These are phyloP conservation scores for Chaetomium sp. DNA, from an alignment of 2,329 filamentous ascomycete genomes.

Conservation along the genomic window DNA sequence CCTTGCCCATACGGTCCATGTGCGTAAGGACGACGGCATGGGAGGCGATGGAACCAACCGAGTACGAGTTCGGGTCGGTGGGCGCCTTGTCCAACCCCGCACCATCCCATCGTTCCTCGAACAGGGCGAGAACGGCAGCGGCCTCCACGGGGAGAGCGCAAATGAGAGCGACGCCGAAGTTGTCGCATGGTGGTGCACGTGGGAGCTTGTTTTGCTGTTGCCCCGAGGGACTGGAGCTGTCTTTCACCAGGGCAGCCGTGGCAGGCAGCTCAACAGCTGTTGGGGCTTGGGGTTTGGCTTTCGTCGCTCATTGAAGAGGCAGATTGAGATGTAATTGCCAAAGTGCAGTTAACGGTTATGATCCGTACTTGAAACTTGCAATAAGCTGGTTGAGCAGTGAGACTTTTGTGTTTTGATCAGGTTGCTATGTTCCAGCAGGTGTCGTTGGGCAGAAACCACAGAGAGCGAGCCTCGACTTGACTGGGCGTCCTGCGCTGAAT, in stretches of 20 bases:
- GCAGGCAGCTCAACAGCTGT: not conserved
- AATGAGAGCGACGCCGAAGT: slow-evolving; percentile 1
- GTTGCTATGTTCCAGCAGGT: not conserved
- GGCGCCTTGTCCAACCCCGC: not conserved
- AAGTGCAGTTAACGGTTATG: not conserved
- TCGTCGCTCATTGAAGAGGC: not conserved
- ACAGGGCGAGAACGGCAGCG: not conserved
- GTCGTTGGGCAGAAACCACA: not conserved
- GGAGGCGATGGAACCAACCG: not conserved
- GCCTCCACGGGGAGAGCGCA: slow-evolving; percentile 7
- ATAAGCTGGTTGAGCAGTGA: not conserved
- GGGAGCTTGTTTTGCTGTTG: not conserved
- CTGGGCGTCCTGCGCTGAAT: not conserved
- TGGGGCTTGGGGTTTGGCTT: not conserved
- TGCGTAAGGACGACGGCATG: slow-evolving; percentile 4
- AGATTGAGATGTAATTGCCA: too few species aligned
- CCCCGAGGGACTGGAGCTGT: too few species aligned
- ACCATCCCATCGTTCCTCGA: not conserved
- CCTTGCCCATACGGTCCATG: slow-evolving; percentile 16
- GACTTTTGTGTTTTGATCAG: not conserved
- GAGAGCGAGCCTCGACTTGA: too few species aligned
- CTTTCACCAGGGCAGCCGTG: too few species aligned
- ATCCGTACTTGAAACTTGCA: not conserved
- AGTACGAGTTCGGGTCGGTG: slow-evolving; percentile 6
- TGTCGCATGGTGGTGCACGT: not conserved